Evolutionary conservation across 257 asterid species (phyloP).

Genomic region (Rauvolfia tetraphylla): DNA sequence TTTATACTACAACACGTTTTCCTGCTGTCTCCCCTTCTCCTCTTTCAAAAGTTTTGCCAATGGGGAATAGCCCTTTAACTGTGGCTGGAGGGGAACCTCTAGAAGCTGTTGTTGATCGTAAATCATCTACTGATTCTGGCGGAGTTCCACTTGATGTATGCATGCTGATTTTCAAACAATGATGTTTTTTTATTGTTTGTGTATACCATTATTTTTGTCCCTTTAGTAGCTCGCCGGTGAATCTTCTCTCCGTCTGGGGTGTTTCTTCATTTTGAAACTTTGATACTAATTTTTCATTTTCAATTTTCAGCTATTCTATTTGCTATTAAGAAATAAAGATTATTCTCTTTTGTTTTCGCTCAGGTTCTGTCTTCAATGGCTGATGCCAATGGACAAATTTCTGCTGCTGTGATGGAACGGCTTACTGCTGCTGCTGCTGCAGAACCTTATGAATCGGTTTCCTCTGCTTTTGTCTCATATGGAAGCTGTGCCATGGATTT

Average conservation of each 20-base stretch:
- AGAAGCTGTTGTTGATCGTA: constrained; percentile 46
- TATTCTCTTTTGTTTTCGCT: constrained; percentile 23
- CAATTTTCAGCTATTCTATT: not conserved
- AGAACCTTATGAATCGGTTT: constrained; percentile 93
- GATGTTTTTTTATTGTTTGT: not conserved
- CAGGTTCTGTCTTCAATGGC: constrained; percentile 94
- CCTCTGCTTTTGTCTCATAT: constrained; percentile 88
- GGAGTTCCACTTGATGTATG: constrained; percentile 79
- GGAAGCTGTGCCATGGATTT: constrained; percentile 84
- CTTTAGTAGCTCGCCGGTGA: not conserved
- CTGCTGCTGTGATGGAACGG: constrained; percentile 83
- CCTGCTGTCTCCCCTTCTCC: constrained; percentile 65
- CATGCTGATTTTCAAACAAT: constrained; percentile 8
- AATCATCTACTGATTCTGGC: constrained; percentile 66
- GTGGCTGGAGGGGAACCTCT: constrained; percentile 46
- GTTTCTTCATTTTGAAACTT: not conserved
- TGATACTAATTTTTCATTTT: not conserved
- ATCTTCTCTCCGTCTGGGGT: not conserved
- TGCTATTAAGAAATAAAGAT: constrained; percentile 10
- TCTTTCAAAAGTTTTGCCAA: constrained; percentile 52
- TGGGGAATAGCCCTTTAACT: constrained; percentile 46
- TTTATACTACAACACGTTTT: constrained; percentile 61
- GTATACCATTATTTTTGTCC: not conserved
- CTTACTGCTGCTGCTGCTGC: constrained; percentile 94
- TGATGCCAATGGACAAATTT: constrained; percentile 80